Base-by-base conservation (phyloP, 768 basidiomycete species). In the Saitozyma podzolica region DNA sequence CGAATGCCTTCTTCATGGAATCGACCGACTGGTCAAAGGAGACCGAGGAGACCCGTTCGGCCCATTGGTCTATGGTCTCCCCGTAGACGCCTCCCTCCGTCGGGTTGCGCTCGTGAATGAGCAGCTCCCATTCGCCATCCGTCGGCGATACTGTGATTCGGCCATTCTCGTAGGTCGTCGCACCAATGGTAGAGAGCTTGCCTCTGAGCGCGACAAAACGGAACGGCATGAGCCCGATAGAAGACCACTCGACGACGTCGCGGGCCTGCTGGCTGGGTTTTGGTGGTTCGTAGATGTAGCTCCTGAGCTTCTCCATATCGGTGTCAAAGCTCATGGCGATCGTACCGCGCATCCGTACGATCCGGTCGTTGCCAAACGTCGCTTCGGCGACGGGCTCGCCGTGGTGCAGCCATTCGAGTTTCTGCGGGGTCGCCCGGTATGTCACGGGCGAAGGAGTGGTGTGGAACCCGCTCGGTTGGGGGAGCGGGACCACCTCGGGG, bases 401-500 rank as follows among this genome's bases (percentile, higher is more conserved):
- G 17, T 39, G 11, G n/a, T 17, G 17, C 13, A 11, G 13, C 51
- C 51, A 52, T 29, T 52, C 16, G 11, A 52, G 11, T 10, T 11
- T 17, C 13, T 29, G 10, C 10, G 51, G 51, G 11, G 51, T 16
- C 11, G 16, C 51, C 3, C 20, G 51, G 51, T 11, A 52, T 10
- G 13, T 29, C 13, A 52, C 51, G 16, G 16, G 16, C 2, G 51
- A 52, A 11, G 51, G 51, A 2, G 51, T 16, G 17, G n/a, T 52
- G 16, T 14, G 51, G 51, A 52, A 52, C n/a, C 51, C 51, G 13
- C 51, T 52, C 37, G 51, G 51, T 19, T 11, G 3, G 51, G 51
- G 51, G 11, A 14, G 13, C 11, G 13, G 16, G 17, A 11, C 51
- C 17, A 52, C 37, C 16, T 16, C 13, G 20, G 51, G 51, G 13